These are phyloP conservation scores for Globisporangium abappressorium DNA, from an alignment of 352 stramenopile species.

Conservation along the genomic window DNA sequence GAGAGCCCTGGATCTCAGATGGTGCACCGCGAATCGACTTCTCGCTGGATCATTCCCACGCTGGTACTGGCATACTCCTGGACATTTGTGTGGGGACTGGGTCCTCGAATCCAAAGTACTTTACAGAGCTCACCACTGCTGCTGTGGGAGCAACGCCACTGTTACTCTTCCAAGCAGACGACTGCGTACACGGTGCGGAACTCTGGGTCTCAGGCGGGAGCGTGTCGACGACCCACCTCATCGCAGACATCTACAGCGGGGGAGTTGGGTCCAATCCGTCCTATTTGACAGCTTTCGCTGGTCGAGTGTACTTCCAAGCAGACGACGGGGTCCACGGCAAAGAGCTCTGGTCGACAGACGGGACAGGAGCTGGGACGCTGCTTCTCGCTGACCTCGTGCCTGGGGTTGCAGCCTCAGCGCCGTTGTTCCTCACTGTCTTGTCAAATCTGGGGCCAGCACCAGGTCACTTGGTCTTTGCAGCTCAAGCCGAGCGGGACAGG, in stretches of 20 bases:
- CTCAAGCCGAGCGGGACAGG: constrained; percentile 28
- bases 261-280: constrained; percentile 35
- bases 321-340: constrained; percentile 70
- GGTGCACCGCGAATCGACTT: constrained; percentile 30
- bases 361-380: constrained; percentile 37
- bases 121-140: constrained; percentile 26
- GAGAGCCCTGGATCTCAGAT: constrained; percentile 67
- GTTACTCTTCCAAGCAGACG: constrained; percentile 83
- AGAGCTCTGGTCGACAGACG: constrained; percentile 82
- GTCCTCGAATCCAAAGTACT: constrained; percentile 54
- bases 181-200: constrained; percentile 76
- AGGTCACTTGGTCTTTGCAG: constrained; percentile 30
- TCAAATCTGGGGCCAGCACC: not conserved
- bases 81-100: constrained; percentile 50
- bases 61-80: constrained; percentile 43
- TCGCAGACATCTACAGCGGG: constrained; percentile 65
- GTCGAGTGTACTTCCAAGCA: constrained; percentile 71
- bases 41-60: constrained; percentile 20
- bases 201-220: constrained; percentile 78
- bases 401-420: constrained; percentile 31
- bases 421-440: constrained; percentile 46
- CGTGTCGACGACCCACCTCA: constrained; percentile 35
- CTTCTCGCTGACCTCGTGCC: constrained; percentile 61
- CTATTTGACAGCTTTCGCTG: constrained; percentile 49
- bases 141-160: not conserved